Evolutionary conservation across 495 filamentous ascomycete species (phyloP).

Genomic region (Cryomyces antarcticus): DNA sequence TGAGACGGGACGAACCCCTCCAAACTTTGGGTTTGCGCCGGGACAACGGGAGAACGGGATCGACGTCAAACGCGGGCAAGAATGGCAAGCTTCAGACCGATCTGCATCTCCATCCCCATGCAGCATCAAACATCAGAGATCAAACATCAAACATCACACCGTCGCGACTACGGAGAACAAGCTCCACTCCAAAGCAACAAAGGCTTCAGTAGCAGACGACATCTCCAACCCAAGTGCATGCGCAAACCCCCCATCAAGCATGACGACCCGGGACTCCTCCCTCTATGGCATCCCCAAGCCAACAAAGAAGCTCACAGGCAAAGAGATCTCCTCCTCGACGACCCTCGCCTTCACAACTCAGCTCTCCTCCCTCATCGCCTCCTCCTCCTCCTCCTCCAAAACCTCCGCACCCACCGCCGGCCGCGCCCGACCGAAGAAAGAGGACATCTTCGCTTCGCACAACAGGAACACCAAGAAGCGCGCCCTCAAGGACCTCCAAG

Average conservation of each 20-base stretch:
- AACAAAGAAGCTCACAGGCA: constrained; percentile 27
- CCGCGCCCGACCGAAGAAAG: constrained; percentile 45
- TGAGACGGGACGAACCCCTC: no score
- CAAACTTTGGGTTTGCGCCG: no score
- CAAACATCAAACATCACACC: no score
- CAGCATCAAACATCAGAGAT: no score
- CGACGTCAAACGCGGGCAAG: no score
- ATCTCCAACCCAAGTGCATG: no score
- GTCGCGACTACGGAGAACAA: no score
- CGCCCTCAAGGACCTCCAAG: constrained; percentile 27
- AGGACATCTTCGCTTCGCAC: constrained; percentile 48
- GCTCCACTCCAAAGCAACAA: no score
- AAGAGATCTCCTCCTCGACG: constrained; percentile 45
- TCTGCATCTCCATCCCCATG: no score
- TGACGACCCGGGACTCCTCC: constrained; percentile 34
- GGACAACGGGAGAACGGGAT: no score
- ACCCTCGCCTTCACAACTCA: constrained; percentile 51
- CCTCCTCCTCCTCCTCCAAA: constrained; percentile 15
- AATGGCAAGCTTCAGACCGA: no score
- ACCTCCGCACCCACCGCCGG: constrained; percentile 23
- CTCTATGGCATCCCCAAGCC: constrained; percentile 60
- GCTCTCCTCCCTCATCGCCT: constrained; percentile 12
- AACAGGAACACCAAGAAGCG: constrained; percentile 52
- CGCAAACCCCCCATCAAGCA: constrained; percentile 4
- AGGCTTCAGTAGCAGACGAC: no score